Base-by-base conservation (phyloP, 1,284 basidiomycete species). In the Trichosporon coremiiforme region DNA sequence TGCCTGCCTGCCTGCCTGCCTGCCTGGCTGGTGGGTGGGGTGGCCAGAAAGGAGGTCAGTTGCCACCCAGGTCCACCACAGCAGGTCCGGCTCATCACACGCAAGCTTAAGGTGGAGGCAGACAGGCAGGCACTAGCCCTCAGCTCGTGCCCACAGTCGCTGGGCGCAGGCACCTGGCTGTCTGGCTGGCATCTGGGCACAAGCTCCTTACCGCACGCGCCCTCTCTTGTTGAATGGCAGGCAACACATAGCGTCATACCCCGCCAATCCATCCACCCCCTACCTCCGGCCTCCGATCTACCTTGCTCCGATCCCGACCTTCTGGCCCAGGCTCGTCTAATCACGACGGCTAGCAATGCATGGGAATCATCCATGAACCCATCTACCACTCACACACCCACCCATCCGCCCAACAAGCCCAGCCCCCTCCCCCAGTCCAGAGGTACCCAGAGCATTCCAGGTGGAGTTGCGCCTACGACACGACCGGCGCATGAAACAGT, bases 191-290 rank as follows among this genome's bases (percentile, higher is more conserved):
- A n/a, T n/a, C n/a, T n/a, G n/a, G n/a, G n/a, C n/a, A n/a, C n/a
- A n/a, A n/a, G n/a, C 33, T 38, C 36, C 53, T 60, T 60, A 60
- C 31, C 31, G 57, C 57, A 60, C 57, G 6, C 29, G 15, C 57
- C 20, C 47, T 22, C 1, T 1, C 3, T 20, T n/a, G 15, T 9
- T 31, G 25, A 60, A 60, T 60, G 57, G 57, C 57, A 60, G n/a
- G n/a, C n/a, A n/a, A 60, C 57, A 60, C 57, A 60, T 60, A 60
- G 57, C 57, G 57, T 60, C 57, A 60, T 60, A 60, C 13, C 57
- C 57, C 31, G 57, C 29, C 17, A 29, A 57, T 31, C 55, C 55
- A n/a, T 60, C 31, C 1, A 15, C 17, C 2, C 15, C 15, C 41
- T 45, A 17, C 15, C 41, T 45, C 41, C 41, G 41, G 17, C 36